Conservation (phyloP, 441 rosid species). For the Arabidopsis hybrid region DNA sequence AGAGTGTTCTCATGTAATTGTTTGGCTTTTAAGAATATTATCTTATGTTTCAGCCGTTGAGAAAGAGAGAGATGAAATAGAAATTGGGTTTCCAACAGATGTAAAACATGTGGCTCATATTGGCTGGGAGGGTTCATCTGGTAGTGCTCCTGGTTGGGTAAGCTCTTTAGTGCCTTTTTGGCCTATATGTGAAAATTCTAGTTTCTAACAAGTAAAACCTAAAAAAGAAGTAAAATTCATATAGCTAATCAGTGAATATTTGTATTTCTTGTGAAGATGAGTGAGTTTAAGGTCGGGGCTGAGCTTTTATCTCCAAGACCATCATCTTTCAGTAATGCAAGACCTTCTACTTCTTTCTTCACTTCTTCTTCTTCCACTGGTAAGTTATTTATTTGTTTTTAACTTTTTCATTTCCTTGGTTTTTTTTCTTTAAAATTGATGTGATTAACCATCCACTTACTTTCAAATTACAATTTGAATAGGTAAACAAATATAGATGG, state of each 20-base stretch:
- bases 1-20: no score
- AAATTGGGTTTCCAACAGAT: conserved; percentile 78
- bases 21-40: background rate
- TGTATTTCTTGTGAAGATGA: conserved; percentile 62
- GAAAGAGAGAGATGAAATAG: conserved; percentile 61
- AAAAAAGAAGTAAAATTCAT: background rate
- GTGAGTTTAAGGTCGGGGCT: conserved; percentile 64
- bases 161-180: conserved; percentile 11
- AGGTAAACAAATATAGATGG: background rate
- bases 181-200: background rate
- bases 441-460: background rate
- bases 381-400: conserved; percentile 12
- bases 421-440: background rate
- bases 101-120: conserved; percentile 79
- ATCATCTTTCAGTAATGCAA: conserved; percentile 47
- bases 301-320: conserved; percentile 44
- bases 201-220: conserved; percentile 15
- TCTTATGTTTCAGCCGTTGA: conserved; percentile 30
- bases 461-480: background rate
- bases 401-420: background rate
- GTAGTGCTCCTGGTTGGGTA: conserved; percentile 68
- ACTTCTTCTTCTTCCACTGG: conserved; percentile 84
- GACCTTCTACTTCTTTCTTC: conserved; percentile 59
- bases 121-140: conserved; percentile 68
- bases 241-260: conserved; percentile 19